These are phyloP conservation scores for Pseudonitzschia multistriata DNA, from an alignment of 108 stramenopile genomes.

Conservation along the genomic window DNA sequence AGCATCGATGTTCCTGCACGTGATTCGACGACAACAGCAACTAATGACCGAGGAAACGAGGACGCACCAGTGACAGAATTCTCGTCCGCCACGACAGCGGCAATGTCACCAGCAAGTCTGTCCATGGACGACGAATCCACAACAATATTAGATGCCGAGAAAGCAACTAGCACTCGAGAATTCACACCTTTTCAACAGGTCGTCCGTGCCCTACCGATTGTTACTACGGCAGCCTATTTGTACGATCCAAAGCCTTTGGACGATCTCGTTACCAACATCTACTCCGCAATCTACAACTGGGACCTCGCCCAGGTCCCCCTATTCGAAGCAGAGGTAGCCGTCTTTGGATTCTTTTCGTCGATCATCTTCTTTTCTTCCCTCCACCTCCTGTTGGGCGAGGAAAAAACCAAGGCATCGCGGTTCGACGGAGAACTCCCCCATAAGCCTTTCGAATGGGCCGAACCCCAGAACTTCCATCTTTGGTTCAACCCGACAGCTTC, in stretches of 20 bases:
- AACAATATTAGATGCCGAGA: not conserved
- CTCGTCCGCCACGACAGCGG: not conserved
- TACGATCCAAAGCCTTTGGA: slow-evolving; percentile 22
- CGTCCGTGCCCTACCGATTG: not conserved
- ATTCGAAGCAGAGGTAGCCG: slow-evolving; percentile 34
- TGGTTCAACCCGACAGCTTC: slow-evolving; percentile 38
- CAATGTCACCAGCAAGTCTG: not conserved
- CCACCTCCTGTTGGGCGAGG: slow-evolving; percentile 21
- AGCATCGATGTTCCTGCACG: not conserved
- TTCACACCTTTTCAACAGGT: slow-evolving; percentile 25
- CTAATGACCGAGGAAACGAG: not conserved
- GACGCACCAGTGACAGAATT: not conserved
- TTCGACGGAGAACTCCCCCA: slow-evolving; percentile 27
- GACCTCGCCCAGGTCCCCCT: slow-evolving; percentile 13
- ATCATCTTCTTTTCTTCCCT: slow-evolving; percentile 14
- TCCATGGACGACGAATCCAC: not conserved
- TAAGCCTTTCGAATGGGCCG: slow-evolving; percentile 24
- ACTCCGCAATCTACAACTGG: slow-evolving; percentile 22
- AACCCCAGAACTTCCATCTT: slow-evolving; percentile 11
- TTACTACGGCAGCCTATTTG: slow-evolving; percentile 12
- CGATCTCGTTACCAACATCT: slow-evolving; percentile 5
- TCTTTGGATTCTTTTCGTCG: slow-evolving; percentile 22
- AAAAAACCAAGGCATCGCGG: slow-evolving; percentile 15
- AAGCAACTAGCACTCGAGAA: slow-evolving; percentile 1
- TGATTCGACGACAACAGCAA: not conserved